Evolutionary conservation across 495 filamentous ascomycete genomes (phyloP).

Genomic region (Apiosordaria backusii): DNA sequence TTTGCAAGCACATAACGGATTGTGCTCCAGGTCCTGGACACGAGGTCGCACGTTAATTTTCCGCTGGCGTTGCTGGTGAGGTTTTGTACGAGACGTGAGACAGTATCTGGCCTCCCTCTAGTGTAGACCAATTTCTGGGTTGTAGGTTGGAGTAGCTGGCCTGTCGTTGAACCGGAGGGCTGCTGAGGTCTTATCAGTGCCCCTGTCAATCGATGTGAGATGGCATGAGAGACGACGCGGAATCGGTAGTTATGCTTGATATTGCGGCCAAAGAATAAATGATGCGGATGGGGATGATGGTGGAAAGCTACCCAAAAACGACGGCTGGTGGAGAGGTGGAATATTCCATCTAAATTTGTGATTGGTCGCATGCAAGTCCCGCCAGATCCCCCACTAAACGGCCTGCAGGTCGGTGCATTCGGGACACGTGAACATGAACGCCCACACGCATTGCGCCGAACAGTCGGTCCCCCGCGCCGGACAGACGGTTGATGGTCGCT

Average conservation of each 20-base stretch:
- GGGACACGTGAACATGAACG: slow-evolving; percentile 21
- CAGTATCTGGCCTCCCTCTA: too few relatives aligned
- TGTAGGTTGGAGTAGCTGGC: too few relatives aligned
- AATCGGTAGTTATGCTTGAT: too few relatives aligned
- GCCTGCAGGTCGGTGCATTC: slow-evolving; percentile 21
- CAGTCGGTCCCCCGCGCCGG: not conserved
- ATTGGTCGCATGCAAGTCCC: slow-evolving; percentile 16
- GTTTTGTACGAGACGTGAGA: too few relatives aligned
- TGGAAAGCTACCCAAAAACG: not conserved
- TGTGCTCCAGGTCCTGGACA: slow-evolving; percentile 7
- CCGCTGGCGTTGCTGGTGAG: not conserved
- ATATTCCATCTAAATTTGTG: slow-evolving; percentile 2
- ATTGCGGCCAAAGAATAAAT: not conserved
- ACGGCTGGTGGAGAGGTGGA: not conserved
- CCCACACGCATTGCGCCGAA: slow-evolving; percentile 2
- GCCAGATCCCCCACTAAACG: slow-evolving; percentile 14
- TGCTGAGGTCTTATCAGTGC: too few relatives aligned
- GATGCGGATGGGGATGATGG: not conserved
- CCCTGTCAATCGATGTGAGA: too few relatives aligned
- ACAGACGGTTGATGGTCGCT: slow-evolving; percentile 9
- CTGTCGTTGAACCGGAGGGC: too few relatives aligned
- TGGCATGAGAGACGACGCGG: not conserved
- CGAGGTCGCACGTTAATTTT: slow-evolving; percentile 8
- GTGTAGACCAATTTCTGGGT: too few relatives aligned
- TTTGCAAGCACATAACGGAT: slow-evolving; percentile 2